phyloP scores from a whole-genome alignment of 257 asterid species.

The Solanum medicagineum region DNA sequence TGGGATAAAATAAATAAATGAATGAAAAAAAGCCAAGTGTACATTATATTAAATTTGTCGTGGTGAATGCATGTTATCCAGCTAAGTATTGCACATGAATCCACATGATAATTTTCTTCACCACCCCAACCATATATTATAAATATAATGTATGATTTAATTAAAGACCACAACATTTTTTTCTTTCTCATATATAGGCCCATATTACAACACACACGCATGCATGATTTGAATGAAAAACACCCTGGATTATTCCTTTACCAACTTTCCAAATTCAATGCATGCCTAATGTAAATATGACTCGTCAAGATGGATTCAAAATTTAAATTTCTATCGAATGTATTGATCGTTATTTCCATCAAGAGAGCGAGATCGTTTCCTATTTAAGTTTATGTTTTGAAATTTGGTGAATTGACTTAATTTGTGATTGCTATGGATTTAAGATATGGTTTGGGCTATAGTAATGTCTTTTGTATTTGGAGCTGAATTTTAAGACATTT shows the following conservation, averaged over 20 bases:
- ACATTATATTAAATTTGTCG: not conserved
- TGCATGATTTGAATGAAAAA: constrained; percentile 3
- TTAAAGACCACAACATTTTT: not conserved
- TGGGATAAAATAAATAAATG: constrained; percentile 10
- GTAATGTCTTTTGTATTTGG: no score
- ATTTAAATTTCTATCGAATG: not conserved
- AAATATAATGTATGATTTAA: not conserved
- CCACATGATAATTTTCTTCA: constrained; percentile 40
- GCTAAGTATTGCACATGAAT: constrained; percentile 43
- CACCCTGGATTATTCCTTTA: constrained; percentile 65
- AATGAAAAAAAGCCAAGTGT: constrained; percentile 9
- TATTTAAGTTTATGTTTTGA: not conserved
- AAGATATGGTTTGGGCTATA: no score
- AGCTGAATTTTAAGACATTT: not conserved
- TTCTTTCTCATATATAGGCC: not conserved
- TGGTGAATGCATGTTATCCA: constrained; percentile 34
- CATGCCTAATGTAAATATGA: not conserved
- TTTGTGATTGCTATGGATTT: not conserved
- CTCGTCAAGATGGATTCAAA: not conserved
- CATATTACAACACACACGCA: not conserved
- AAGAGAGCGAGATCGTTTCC: no score
- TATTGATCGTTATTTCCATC: not conserved
- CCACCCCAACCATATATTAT: not conserved
- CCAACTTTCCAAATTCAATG: constrained; percentile 52
- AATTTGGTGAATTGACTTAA: not conserved